Base-by-base conservation (phyloP, 1,139 yeast genomes). In the Pichia sorboxylosa region DNA sequence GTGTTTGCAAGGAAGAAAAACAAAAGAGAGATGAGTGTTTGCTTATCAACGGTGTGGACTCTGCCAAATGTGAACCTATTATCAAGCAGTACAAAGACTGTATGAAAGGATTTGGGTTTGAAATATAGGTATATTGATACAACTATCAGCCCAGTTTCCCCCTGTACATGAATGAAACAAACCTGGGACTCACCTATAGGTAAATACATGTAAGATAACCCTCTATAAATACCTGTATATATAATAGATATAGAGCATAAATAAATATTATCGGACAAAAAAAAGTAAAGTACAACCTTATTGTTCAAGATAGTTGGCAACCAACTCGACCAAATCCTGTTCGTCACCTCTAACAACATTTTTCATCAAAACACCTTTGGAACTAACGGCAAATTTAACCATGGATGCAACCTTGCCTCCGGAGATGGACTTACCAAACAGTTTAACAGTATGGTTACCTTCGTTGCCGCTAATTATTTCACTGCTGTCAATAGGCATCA, bases 71-170 rank as follows among this genome's bases (percentile, higher is more conserved):
- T 59, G 72, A 77, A 41, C 69, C 69, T 35, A 56, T 83, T 37
- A 78, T 90, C 41, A 57, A 59, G 23, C 64, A 73, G 41, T 90
- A 87, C 66, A 85, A 83, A 58, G 51, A 53, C 25, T 90, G 98
- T 59, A 90, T 90, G 98, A 78, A 77, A 55, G 85, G 94, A 23
- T 87, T 59, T 53, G 97, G 97, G 1, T 90, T 87, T 55, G 69
- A 60, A 23, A 59, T 69, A 33, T 46, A 43, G 26, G 57, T 13
- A 3, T 16, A 13, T n/a, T n/a, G n/a, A n/a, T n/a, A n/a, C n/a
- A n/a, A n/a, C n/a, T n/a, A n/a, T n/a, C n/a, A n/a, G n/a, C n/a
- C n/a, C n/a, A n/a, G n/a, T n/a, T 19, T 19, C 11, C 22, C 2
- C 15, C 17, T 18, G 18, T 13, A 25, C 13, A 28, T 22, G 24